A percentile compares a stretch with the other conserved stretches of the same genome.
These are phyloP conservation scores for Geotrichum klebahnii DNA, from an alignment of 1,139 yeast genomes.

Conservation along the genomic window DNA sequence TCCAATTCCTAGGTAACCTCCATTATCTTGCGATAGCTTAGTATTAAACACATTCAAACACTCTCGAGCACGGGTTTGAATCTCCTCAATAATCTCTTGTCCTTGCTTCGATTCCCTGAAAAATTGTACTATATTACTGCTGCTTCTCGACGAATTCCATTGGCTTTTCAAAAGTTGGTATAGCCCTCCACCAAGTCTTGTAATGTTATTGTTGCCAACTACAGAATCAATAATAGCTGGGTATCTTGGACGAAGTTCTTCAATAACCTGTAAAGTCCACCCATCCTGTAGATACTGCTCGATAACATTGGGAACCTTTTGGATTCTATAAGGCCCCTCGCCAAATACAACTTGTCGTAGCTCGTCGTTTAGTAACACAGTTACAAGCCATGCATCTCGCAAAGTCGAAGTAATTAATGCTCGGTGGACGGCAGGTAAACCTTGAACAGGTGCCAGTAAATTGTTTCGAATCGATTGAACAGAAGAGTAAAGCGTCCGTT, in stretches of 20 bases:
- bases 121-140: constrained; percentile 10
- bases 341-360: constrained; percentile 19
- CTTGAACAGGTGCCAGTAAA: constrained; percentile 11
- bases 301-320: constrained; percentile 8
- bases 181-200: background rate
- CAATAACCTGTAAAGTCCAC: constrained; percentile 14
- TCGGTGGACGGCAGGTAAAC: constrained; percentile 25
- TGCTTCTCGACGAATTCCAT: background rate
- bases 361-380: constrained; percentile 26
- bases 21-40: constrained; percentile 4
- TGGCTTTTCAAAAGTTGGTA: constrained; percentile 6
- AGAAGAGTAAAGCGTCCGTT: constrained; percentile 15
- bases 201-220: background rate
- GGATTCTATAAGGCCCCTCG: constrained; percentile 19
- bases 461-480: constrained; percentile 13
- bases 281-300: constrained; percentile 18
- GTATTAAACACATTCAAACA: constrained; percentile 10
- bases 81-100: constrained; percentile 12
- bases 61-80: constrained; percentile 15
- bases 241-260: constrained; percentile 17
- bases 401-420: constrained; percentile 32
- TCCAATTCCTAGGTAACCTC: constrained; percentile 10
- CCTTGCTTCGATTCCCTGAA: constrained; percentile 14
- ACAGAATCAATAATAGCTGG: constrained; percentile 17
- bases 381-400: constrained; percentile 36